Conservation (phyloP, 2,329 filamentous ascomycete species). For the Emergomyces africanus region DNA sequence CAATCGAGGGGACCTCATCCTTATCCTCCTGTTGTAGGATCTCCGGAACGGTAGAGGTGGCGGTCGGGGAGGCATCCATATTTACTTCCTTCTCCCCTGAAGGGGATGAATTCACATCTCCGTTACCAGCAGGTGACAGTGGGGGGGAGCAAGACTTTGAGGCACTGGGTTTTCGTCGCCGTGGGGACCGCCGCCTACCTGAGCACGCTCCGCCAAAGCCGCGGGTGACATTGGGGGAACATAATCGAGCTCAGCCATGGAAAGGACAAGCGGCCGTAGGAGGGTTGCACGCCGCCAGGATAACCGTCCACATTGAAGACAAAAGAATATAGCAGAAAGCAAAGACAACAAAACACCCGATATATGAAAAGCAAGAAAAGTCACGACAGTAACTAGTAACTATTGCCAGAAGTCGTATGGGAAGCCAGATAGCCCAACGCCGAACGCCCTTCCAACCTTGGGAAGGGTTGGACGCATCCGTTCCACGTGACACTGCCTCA, state of each 20-base stretch:
- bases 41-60: not conserved
- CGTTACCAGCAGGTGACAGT: not conserved
- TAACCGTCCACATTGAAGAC: constrained; percentile 18
- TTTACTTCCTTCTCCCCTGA: not conserved
- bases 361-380: constrained; percentile 4
- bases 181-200: not conserved
- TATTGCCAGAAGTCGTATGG: not conserved
- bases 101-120: not conserved
- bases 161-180: not conserved
- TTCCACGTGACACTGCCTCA: not conserved
- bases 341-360: not conserved
- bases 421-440: not conserved
- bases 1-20: not conserved
- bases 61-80: not conserved
- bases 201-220: not conserved
- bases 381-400: not conserved
- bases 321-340: not conserved
- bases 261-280: constrained; percentile 26
- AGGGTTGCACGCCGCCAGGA: constrained; percentile 14
- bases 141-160: not conserved
- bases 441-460: too few relatives aligned
- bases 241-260: constrained; percentile 29
- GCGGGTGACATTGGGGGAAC: not conserved
- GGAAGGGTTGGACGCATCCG: not conserved
- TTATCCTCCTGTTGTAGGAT: not conserved